These are phyloP conservation scores for Solanum pinnatisectum DNA, from an alignment of 257 asterid species.

Conservation along the genomic window DNA sequence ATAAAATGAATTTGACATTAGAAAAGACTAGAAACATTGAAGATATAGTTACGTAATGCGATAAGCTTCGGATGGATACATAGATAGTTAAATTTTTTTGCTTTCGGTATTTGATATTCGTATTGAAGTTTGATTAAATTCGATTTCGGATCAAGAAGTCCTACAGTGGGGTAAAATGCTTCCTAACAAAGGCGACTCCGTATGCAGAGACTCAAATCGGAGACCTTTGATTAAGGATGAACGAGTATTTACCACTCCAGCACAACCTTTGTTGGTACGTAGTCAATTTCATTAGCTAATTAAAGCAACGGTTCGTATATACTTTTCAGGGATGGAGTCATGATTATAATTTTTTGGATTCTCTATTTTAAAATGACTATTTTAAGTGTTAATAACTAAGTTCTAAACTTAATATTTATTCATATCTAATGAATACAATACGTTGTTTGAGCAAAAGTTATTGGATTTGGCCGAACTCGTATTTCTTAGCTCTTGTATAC, in stretches of 20 bases:
- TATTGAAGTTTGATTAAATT: background rate
- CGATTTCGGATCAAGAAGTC: accelerated
- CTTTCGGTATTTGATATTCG: too few relatives aligned
- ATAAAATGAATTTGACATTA: background rate
- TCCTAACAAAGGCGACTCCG: accelerated
- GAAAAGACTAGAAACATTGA: background rate
- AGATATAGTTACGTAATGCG: background rate
- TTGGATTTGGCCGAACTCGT: too few relatives aligned
- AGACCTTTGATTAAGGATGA: too few relatives aligned
- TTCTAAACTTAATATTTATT: background rate
- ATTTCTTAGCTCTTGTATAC: too few relatives aligned
- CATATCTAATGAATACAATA: background rate
- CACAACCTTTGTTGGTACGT: background rate
- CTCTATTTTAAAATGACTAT: background rate
- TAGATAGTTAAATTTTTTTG: accelerated
- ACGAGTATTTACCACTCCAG: background rate
- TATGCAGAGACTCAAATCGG: background rate
- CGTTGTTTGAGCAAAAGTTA: background rate
- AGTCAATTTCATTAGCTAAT: background rate
- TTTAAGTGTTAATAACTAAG: background rate
- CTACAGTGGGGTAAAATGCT: background rate
- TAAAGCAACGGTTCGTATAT: too few relatives aligned
- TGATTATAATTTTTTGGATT: too few relatives aligned
- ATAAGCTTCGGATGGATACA: background rate
- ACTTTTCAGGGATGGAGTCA: background rate